phyloP scores from a whole-genome alignment of 345 rosid genomes.

The Trapa incisa region DNA sequence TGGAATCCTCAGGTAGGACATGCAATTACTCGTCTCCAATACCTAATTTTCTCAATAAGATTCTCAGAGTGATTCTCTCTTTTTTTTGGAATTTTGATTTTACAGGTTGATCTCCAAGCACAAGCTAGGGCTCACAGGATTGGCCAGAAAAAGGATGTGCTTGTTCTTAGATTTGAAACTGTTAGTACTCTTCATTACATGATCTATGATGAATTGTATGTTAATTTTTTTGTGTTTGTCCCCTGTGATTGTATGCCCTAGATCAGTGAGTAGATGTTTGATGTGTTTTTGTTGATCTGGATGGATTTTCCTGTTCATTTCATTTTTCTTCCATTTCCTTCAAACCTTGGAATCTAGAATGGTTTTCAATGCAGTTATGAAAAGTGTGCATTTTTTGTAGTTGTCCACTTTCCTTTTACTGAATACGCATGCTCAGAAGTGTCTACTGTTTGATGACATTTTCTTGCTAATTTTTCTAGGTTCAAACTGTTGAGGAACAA shows the following conservation, averaged over 20 bases:
- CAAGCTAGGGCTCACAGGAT: constrained; percentile 95
- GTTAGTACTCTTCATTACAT: constrained; percentile 22
- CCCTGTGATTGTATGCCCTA: not conserved
- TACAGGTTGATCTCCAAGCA: constrained; percentile 93
- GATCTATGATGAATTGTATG: not conserved
- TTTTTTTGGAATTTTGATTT: not conserved
- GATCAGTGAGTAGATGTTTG: not conserved
- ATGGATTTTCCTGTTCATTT: not conserved
- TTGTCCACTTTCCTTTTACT: not conserved
- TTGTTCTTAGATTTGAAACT: constrained; percentile 89
- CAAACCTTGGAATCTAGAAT: not conserved
- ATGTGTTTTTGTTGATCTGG: not conserved
- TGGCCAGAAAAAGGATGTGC: constrained; percentile 97
- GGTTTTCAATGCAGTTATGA: too few relatives aligned
- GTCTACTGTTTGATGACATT: not conserved
- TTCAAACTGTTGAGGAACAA: constrained; percentile 91
- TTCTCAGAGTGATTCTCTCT: not conserved
- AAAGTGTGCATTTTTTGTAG: too few relatives aligned
- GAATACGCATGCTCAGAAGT: not conserved
- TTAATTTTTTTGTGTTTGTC: not conserved
- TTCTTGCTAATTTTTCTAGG: constrained; percentile 25
- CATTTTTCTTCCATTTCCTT: not conserved
- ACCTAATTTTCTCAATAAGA: not conserved
- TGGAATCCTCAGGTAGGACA: constrained; percentile 86
- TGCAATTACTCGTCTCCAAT: constrained; percentile 9